Percentiles rank a stretch among this genome's conserved stretches.
phyloP scores from a whole-genome alignment of 2,329 filamentous ascomycete species.

The Sarocladium strictum region DNA sequence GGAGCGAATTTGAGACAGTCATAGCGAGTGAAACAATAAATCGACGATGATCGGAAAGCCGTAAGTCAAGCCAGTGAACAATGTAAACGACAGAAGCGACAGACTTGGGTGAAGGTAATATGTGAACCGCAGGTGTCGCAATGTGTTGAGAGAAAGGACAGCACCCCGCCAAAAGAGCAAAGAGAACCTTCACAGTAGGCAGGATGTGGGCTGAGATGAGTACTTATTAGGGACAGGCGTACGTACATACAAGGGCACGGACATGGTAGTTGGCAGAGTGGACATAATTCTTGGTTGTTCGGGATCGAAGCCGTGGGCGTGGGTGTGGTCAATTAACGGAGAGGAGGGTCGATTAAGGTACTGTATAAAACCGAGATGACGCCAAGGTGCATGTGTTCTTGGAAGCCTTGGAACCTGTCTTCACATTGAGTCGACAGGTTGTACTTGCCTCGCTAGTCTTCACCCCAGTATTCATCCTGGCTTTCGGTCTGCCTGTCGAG shows the following conservation, averaged over 20 bases:
- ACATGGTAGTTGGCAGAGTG: background rate
- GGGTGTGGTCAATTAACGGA: background rate
- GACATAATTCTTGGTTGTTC: conserved; percentile 5
- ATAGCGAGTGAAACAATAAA: too few species aligned
- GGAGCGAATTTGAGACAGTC: conserved; percentile 2
- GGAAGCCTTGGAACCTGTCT: background rate
- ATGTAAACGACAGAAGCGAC: background rate
- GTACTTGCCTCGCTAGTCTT: too few species aligned
- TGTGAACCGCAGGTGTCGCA: background rate
- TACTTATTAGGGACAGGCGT: background rate
- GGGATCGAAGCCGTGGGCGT: background rate
- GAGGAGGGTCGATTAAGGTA: too few species aligned
- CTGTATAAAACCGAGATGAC: conserved; percentile 4
- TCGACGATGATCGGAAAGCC: too few species aligned
- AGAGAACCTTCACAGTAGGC: background rate
- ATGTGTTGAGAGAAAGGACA: background rate
- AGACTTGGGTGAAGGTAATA: background rate
- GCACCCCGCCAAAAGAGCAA: background rate
- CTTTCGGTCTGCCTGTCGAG: too few species aligned
- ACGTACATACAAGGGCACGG: background rate
- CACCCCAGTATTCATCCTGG: too few species aligned
- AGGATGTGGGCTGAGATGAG: background rate
- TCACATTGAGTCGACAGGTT: too few species aligned
- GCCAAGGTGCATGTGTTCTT: conserved; percentile 3
- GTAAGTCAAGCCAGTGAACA: background rate